A percentile compares a stretch with the other conserved stretches of the same genome.
Conservation (phyloP, 2,329 filamentous ascomycete species). For the Fusarium marasasianum region DNA sequence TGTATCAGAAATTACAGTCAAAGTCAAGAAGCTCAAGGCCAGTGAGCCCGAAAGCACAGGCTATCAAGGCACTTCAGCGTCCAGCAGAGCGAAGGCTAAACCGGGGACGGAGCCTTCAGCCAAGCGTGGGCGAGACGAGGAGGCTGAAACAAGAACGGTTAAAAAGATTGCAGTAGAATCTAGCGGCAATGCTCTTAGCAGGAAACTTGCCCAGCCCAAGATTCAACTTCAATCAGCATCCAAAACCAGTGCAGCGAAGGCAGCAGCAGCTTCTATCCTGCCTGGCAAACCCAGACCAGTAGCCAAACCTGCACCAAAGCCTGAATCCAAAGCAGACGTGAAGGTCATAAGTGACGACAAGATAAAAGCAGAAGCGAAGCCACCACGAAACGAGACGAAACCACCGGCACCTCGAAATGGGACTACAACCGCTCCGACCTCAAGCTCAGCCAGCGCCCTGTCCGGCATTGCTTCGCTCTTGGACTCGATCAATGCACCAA, state of each 20-base stretch:
- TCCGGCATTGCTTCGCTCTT: slow-evolving; percentile 66
- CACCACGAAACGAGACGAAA: slow-evolving; percentile 46
- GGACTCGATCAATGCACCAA: slow-evolving; percentile 59
- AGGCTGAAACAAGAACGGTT: slow-evolving; percentile 50
- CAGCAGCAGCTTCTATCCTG: slow-evolving; percentile 50
- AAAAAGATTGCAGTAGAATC: slow-evolving; percentile 57
- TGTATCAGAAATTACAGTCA: slow-evolving; percentile 65
- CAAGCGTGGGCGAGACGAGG: slow-evolving; percentile 54
- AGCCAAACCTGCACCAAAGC: slow-evolving; percentile 54
- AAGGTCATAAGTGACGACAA: slow-evolving; percentile 46
- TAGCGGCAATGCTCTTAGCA: slow-evolving; percentile 50
- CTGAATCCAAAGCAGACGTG: slow-evolving; percentile 43
- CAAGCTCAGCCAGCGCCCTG: slow-evolving; percentile 44
- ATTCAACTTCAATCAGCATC: slow-evolving; percentile 44
- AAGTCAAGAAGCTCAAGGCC: slow-evolving; percentile 55
- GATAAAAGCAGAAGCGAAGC: slow-evolving; percentile 43
- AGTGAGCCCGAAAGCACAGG: slow-evolving; percentile 50
- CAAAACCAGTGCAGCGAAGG: slow-evolving; percentile 46
- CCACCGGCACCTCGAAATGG: slow-evolving; percentile 43
- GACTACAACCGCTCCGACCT: slow-evolving; percentile 31
- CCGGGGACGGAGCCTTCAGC: slow-evolving; percentile 41
- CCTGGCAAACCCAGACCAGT: slow-evolving; percentile 59
- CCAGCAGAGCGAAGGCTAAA: slow-evolving; percentile 51
- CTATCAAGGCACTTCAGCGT: slow-evolving; percentile 53
- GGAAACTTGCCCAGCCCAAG: slow-evolving; percentile 52